phyloP scores from a whole-genome alignment of 495 filamentous ascomycete species.

The Haplographium delicatum region DNA sequence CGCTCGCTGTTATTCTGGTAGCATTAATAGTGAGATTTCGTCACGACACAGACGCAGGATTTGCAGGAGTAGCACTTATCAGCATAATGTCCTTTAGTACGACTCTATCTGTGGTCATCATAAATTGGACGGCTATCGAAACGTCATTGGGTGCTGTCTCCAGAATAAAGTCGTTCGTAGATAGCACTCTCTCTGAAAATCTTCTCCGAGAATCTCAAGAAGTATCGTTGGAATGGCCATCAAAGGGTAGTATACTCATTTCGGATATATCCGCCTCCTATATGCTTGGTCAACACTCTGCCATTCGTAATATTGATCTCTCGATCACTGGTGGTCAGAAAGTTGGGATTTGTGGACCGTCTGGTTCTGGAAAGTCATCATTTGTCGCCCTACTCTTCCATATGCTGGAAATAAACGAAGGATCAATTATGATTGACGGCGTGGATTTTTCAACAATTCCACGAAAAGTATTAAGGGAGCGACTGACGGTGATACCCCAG shows the following conservation, averaged over 20 bases:
- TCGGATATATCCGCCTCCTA: constrained; percentile 29
- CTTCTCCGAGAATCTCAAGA: constrained; percentile 5
- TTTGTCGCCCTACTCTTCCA: constrained; percentile 33
- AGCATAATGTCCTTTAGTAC: constrained; percentile 34
- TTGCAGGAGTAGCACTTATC: constrained; percentile 49
- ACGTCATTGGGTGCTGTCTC: constrained; percentile 47
- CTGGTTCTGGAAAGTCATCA: constrained; percentile 40
- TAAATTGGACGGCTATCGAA: constrained; percentile 43
- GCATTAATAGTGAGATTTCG: constrained; percentile 26
- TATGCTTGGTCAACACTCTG: not conserved
- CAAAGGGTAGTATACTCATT: constrained; percentile 22
- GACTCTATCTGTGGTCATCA: not conserved
- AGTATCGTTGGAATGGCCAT: constrained; percentile 29
- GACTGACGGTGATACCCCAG: constrained; percentile 39
- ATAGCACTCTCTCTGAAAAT: constrained; percentile 29
- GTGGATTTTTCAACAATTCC: constrained; percentile 32
- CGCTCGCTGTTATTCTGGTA: constrained; percentile 27
- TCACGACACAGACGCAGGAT: constrained; percentile 36
- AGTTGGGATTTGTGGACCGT: constrained; percentile 39
- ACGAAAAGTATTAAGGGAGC: constrained; percentile 23
- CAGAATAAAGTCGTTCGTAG: constrained; percentile 35
- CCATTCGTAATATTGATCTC: constrained; percentile 10
- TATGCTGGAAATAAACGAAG: constrained; percentile 32
- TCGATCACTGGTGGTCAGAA: constrained; percentile 30
- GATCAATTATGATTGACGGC: constrained; percentile 38